Conservation (phyloP, 129 eudicot species). For the Helianthus tuberosus region DNA sequence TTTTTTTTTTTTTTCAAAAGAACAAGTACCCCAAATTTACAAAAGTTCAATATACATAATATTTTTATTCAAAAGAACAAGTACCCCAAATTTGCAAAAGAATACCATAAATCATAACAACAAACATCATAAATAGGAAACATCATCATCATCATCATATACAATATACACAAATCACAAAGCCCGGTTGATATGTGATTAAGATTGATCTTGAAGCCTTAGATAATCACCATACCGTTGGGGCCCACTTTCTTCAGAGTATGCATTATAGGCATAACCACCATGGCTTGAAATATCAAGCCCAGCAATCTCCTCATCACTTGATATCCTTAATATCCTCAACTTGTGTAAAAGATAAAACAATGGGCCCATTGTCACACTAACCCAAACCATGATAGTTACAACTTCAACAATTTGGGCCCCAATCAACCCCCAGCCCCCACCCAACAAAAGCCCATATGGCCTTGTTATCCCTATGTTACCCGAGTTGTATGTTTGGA, state of each 20-base stretch:
- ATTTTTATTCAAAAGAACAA: slow-evolving; percentile 26
- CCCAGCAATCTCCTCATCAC: slow-evolving; percentile 60
- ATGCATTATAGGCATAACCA: slow-evolving; percentile 60
- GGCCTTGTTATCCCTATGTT: slow-evolving; percentile 44
- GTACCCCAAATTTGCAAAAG: slow-evolving; percentile 27
- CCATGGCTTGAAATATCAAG: slow-evolving; percentile 77
- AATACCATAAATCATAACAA: slow-evolving; percentile 21
- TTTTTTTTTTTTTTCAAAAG: slow-evolving; percentile 3
- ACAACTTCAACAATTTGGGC: slow-evolving; percentile 51
- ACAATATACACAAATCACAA: slow-evolving; percentile 11
- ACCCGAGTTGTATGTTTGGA: slow-evolving; percentile 56
- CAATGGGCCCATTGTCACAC: slow-evolving; percentile 64
- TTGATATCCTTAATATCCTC: slow-evolving; percentile 50
- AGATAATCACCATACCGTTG: slow-evolving; percentile 49
- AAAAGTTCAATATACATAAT: background rate
- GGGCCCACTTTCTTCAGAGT: slow-evolving; percentile 53
- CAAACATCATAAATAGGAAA: background rate
- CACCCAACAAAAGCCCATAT: slow-evolving; percentile 65
- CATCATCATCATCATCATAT: background rate
- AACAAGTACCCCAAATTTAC: slow-evolving; percentile 28
- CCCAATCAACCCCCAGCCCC: slow-evolving; percentile 61
- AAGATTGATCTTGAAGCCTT: slow-evolving; percentile 46
- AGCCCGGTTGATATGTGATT: background rate
- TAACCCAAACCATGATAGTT: slow-evolving; percentile 55
- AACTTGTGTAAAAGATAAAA: slow-evolving; percentile 53